Conservation (phyloP, 108 stramenopile genomes). For the Fragilariopsis cylindrus region DNA sequence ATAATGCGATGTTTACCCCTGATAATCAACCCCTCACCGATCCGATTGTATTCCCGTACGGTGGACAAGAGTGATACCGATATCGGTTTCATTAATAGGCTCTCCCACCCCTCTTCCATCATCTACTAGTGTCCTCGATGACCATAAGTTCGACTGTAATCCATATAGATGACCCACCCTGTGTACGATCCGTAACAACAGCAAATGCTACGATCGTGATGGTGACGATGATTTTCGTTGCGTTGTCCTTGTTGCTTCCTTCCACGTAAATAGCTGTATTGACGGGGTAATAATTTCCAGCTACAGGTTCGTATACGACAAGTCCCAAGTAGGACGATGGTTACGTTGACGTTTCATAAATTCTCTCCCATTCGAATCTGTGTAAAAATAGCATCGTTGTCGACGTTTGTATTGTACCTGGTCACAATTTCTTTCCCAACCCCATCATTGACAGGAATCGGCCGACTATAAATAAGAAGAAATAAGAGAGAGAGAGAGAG, state of each 20-base stretch:
- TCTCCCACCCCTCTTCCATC: slow-evolving; percentile 75
- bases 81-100: slow-evolving; percentile 84
- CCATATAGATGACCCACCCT: slow-evolving; percentile 85
- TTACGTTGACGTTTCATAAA: slow-evolving; percentile 78
- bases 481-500: not conserved
- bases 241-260: slow-evolving; percentile 20
- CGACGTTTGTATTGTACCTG: slow-evolving; percentile 62
- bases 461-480: slow-evolving; percentile 41
- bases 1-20: slow-evolving; percentile 84
- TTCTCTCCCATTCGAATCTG: slow-evolving; percentile 96
- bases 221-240: not conserved
- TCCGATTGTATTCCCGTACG: slow-evolving; percentile 81
- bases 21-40: slow-evolving; percentile 81
- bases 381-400: slow-evolving; percentile 79
- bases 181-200: slow-evolving; percentile 86
- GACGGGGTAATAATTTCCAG: slow-evolving; percentile 96
- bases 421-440: slow-evolving; percentile 86
- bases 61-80: slow-evolving; percentile 78
- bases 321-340: slow-evolving; percentile 65
- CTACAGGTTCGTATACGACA: slow-evolving; percentile 86
- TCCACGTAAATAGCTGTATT: slow-evolving; percentile 90
- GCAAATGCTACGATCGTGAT: slow-evolving; percentile 36
- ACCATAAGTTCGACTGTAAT: slow-evolving; percentile 91
- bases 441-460: slow-evolving; percentile 84
- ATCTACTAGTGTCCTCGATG: slow-evolving; percentile 84